Conservation (phyloP, 495 filamentous ascomycete species). For the Aspergillus carlsbadensis region DNA sequence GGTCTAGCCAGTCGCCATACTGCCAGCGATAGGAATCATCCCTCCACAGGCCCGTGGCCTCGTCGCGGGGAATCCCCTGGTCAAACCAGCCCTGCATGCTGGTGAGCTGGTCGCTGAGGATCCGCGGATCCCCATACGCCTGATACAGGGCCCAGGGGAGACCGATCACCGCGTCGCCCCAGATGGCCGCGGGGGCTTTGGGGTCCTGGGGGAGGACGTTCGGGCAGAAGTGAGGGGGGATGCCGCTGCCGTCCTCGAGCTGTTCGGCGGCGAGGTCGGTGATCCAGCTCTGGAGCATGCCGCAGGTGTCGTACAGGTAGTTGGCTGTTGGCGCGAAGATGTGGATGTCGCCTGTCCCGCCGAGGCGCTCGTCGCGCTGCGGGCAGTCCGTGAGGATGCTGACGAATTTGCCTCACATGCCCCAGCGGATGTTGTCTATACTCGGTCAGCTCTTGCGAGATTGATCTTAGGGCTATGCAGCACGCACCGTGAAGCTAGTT, state of each 20-base stretch:
- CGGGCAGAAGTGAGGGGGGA: conserved; percentile 39
- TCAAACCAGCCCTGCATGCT: conserved; percentile 52
- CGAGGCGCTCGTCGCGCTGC: conserved; percentile 56
- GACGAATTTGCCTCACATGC: conserved; percentile 57
- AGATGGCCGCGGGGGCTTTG: conserved; percentile 36
- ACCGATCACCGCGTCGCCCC: conserved; percentile 50
- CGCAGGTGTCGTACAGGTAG: conserved; percentile 50
- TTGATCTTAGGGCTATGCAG: too few species aligned
- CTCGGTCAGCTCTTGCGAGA: too few species aligned
- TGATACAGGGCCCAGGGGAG: conserved; percentile 47
- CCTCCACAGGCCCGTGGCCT: conserved; percentile 42
- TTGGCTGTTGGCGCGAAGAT: conserved; percentile 52
- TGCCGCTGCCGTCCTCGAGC: conserved; percentile 14
- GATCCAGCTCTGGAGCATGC: conserved; percentile 52
- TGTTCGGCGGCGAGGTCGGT: conserved; percentile 45
- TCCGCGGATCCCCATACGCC: conserved; percentile 40
- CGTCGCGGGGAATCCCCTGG: conserved; percentile 40
- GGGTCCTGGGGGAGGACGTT: conserved; percentile 30
- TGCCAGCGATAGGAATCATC: conserved; percentile 36
- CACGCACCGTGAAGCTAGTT: conserved; percentile 51
- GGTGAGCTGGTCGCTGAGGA: conserved; percentile 40
- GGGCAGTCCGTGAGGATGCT: conserved; percentile 56
- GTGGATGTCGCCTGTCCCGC: conserved; percentile 58
- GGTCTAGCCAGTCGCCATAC: conserved; percentile 57
- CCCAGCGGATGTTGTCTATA: conserved; percentile 55